Conservation (phyloP, 495 filamentous ascomycete species). For the Bathelium albidoporum region DNA sequence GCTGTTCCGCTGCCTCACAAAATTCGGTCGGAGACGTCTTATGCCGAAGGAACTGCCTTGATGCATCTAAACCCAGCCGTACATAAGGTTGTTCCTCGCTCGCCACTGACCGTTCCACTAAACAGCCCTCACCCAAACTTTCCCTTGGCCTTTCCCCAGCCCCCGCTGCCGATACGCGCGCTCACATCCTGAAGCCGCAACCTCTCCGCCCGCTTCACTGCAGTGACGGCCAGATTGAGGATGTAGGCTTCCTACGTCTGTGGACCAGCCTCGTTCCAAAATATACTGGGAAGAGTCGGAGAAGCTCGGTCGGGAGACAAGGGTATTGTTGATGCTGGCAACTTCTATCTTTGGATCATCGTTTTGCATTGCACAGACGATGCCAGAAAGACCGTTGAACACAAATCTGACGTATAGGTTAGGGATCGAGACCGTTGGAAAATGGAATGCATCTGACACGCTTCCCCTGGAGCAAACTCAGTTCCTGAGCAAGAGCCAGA, state of each 20-base stretch:
- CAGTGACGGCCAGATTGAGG: not conserved
- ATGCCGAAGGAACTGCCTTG: not conserved
- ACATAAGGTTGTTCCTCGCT: not conserved
- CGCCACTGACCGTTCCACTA: not conserved
- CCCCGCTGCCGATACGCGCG: not conserved
- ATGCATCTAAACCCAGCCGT: not conserved
- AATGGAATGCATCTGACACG: not conserved
- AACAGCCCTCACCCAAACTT: not conserved
- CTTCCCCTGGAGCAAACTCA: not conserved
- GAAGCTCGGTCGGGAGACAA: not conserved
- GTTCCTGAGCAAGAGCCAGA: not conserved
- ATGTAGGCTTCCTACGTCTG: not conserved
- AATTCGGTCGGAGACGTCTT: not conserved
- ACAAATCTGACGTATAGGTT: not conserved
- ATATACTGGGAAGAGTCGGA: not conserved
- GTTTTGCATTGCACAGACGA: not conserved
- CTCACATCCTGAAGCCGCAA: not conserved
- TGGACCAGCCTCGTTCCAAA: not conserved
- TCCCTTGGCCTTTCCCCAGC: not conserved
- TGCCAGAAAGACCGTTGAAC: not conserved
- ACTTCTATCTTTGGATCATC: not conserved
- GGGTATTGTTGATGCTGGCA: not conserved
- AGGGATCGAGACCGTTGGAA: not conserved
- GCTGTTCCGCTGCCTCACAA: not conserved
- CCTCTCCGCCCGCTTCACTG: not conserved